A percentile compares a stretch with the other conserved stretches of the same genome.
These are phyloP conservation scores for Capronia americana DNA, from an alignment of 2,329 filamentous ascomycete genomes.

Conservation along the genomic window DNA sequence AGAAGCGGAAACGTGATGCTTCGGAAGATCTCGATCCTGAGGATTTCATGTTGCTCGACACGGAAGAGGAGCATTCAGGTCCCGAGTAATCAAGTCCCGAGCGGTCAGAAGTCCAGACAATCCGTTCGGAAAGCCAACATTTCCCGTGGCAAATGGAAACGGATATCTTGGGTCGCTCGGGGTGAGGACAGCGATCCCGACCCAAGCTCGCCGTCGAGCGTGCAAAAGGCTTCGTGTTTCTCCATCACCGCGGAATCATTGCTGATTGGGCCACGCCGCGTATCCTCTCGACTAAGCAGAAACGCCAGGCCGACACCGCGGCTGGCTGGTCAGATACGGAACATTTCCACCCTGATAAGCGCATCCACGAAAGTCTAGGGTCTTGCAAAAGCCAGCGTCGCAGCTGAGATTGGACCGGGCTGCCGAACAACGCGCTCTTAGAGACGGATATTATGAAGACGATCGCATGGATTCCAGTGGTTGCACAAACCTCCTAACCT, in stretches of 20 bases:
- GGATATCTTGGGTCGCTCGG: not conserved
- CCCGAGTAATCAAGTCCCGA: too few species aligned
- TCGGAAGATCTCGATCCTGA: too few species aligned
- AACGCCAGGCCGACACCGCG: not conserved
- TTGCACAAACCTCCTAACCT: constrained; percentile 15
- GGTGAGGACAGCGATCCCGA: not conserved
- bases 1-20: too few species aligned
- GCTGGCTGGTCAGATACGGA: not conserved
- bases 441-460: constrained; percentile 25
- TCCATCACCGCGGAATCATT: not conserved
- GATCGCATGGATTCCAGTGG: constrained; percentile 13
- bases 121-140: too few species aligned
- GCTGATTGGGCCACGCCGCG: constrained; percentile 2
- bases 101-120: too few species aligned
- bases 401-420: too few species aligned
- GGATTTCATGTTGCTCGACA: too few species aligned
- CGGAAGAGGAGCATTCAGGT: too few species aligned
- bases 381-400: too few species aligned
- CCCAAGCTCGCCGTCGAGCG: constrained; percentile 2
- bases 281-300: constrained; percentile 4
- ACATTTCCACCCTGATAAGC: constrained; percentile 2
- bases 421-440: not conserved
- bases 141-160: not conserved
- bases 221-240: not conserved
- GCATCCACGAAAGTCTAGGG: not conserved